Conservation (phyloP, 768 basidiomycete genomes). For the Pisolithus orientalis region DNA sequence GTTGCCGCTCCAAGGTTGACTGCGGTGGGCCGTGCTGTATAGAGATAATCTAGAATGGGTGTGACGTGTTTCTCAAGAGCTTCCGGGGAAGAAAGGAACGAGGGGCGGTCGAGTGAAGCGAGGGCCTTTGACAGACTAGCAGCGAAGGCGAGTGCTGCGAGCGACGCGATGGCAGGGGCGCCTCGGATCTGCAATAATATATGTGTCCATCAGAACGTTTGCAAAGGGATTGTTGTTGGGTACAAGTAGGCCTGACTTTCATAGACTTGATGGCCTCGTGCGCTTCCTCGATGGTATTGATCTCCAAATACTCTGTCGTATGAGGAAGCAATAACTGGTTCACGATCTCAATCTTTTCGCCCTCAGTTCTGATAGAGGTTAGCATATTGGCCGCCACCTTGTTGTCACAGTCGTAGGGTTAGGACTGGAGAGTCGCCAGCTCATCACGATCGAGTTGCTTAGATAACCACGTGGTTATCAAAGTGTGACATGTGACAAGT, state of each 20-base stretch:
- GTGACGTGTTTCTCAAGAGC: slow-evolving; percentile 50
- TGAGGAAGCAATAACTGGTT: slow-evolving; percentile 87
- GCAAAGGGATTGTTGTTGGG: neutral
- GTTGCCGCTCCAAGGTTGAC: slow-evolving; percentile 91
- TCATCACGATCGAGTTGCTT: neutral
- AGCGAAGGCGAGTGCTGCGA: slow-evolving; percentile 78
- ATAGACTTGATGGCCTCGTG: slow-evolving; percentile 94
- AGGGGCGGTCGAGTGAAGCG: slow-evolving; percentile 38
- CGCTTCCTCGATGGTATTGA: slow-evolving; percentile 74
- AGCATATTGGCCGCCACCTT: slow-evolving; percentile 16
- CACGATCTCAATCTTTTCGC: slow-evolving; percentile 71
- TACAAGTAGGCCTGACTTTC: slow-evolving; percentile 57
- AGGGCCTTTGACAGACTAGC: slow-evolving; percentile 54
- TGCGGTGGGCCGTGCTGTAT: slow-evolving; percentile 89
- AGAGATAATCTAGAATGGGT: slow-evolving; percentile 63
- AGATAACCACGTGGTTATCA: slow-evolving; percentile 4
- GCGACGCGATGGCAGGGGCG: slow-evolving; percentile 91
- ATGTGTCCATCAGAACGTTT: neutral
- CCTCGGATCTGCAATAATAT: slow-evolving; percentile 61
- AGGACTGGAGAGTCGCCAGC: neutral
- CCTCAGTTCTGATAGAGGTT: slow-evolving; percentile 38
- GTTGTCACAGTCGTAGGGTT: too few relatives aligned
- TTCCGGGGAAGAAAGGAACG: slow-evolving; percentile 48
- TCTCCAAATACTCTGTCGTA: slow-evolving; percentile 55
- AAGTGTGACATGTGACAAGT: neutral